Evolutionary conservation across 2,329 filamentous ascomycete genomes (phyloP).

Genomic region (Ascochyta lentis): DNA sequence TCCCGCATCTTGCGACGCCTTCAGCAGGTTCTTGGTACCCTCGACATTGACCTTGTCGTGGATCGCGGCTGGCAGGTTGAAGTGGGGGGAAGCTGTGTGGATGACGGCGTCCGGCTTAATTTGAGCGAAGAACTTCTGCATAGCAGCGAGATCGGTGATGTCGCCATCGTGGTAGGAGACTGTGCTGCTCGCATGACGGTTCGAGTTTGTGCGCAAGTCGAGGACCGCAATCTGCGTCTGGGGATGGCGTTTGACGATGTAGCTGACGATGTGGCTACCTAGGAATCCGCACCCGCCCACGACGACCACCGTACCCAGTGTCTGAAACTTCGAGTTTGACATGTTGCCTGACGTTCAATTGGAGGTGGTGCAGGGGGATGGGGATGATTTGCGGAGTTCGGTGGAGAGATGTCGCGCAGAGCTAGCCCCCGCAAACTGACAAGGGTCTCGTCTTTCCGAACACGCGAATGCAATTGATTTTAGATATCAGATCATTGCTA

Average conservation of each 20-base stretch:
- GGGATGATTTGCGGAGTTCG: conserved; percentile 26
- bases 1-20: conserved; percentile 55
- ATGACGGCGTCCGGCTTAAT: conserved; percentile 57
- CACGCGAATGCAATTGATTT: background rate
- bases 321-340: conserved; percentile 30
- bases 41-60: conserved; percentile 60
- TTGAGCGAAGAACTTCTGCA: conserved; percentile 52
- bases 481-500: background rate
- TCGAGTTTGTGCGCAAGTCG: conserved; percentile 53
- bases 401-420: conserved; percentile 20
- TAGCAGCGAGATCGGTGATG: conserved; percentile 54
- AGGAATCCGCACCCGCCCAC: conserved; percentile 61
- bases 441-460: conserved; percentile 14
- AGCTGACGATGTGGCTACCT: conserved; percentile 58
- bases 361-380: conserved; percentile 19
- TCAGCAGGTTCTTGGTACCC: conserved; percentile 58
- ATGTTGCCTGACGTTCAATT: conserved; percentile 22
- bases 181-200: conserved; percentile 49
- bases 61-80: conserved; percentile 48
- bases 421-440: conserved; percentile 21
- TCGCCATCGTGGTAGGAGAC: conserved; percentile 60
- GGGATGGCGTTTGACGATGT: conserved; percentile 51
- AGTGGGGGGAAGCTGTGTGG: conserved; percentile 58
- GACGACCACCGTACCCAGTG: conserved; percentile 56
- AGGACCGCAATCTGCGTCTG: conserved; percentile 55